These are phyloP conservation scores for Umbelopsis ramanniana DNA, from an alignment of 192 early-diverging fungal genomes.

Conservation along the genomic window DNA sequence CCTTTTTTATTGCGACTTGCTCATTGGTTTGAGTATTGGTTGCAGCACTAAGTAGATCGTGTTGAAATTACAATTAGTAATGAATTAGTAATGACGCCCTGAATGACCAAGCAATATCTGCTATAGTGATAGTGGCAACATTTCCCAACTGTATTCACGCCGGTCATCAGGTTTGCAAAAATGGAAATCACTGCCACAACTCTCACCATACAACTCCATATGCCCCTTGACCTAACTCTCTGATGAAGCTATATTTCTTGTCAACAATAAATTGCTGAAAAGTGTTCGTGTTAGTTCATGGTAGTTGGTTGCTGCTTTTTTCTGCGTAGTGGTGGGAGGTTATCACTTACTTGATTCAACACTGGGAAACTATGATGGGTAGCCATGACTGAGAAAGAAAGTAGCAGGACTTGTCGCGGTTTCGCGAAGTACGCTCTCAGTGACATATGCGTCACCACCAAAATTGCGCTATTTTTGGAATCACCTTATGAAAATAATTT, in stretches of 20 bases:
- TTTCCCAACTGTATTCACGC: background rate
- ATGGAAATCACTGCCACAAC: conserved; percentile 4
- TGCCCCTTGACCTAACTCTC: conserved; percentile 90
- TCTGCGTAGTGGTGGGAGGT: background rate
- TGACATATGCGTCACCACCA: background rate
- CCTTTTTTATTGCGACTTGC: conserved; percentile 74
- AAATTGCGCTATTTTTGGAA: conserved; percentile 10
- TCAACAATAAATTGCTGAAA: conserved; percentile 53
- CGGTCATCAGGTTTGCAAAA: conserved; percentile 3
- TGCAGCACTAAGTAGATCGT: conserved; percentile 41
- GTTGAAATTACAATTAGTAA: background rate
- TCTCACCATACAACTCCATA: conserved; percentile 66
- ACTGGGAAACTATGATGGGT: conserved; percentile 24
- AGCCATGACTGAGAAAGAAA: conserved; percentile 14
- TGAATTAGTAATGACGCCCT: background rate
- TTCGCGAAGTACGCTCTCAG: background rate
- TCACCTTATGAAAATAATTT: conserved; percentile 5
- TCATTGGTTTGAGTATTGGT: conserved; percentile 43
- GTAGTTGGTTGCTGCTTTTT: too few species aligned
- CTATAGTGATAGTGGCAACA: background rate
- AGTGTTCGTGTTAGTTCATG: background rate
- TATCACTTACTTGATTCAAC: conserved; percentile 16
- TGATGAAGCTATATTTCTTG: conserved; percentile 68
- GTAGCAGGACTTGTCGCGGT: background rate
- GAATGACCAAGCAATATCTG: background rate